Percentiles rank a stretch among this genome's conserved stretches.
Evolutionary conservation across 2,329 filamentous ascomycete genomes (phyloP).

Genomic region (Rhynchosporium agropyri): DNA sequence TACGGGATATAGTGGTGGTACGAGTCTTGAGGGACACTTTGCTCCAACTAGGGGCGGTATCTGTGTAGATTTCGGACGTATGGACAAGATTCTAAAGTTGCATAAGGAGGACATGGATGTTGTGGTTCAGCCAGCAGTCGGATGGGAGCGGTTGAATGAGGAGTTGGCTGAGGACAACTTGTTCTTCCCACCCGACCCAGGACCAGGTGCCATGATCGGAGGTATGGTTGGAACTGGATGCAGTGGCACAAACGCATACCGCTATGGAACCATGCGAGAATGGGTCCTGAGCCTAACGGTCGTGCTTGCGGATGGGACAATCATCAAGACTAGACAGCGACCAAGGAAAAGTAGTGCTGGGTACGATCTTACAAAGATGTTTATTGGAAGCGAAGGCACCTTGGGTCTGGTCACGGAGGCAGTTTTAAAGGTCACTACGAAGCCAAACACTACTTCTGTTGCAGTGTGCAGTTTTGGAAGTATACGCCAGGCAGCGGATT

Average conservation of each 20-base stretch:
- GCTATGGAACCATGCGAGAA: constrained; percentile 93
- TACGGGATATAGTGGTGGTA: constrained; percentile 84
- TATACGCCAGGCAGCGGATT: constrained; percentile 51
- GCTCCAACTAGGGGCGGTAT: constrained; percentile 81
- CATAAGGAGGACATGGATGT: constrained; percentile 79
- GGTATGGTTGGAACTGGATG: constrained; percentile 79
- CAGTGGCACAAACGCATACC: constrained; percentile 84
- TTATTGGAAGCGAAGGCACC: constrained; percentile 90
- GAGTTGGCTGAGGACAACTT: constrained; percentile 71
- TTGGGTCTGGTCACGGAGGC: constrained; percentile 91
- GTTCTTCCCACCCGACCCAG: constrained; percentile 91
- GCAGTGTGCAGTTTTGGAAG: constrained; percentile 69
- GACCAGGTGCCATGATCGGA: constrained; percentile 89
- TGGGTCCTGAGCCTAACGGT: constrained; percentile 89
- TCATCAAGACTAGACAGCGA: constrained; percentile 86
- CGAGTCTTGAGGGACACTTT: constrained; percentile 87
- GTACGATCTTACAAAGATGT: constrained; percentile 87
- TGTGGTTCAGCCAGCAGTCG: constrained; percentile 77
- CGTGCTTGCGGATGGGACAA: constrained; percentile 84
- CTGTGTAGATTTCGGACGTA: constrained; percentile 81
- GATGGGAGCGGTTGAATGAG: constrained; percentile 86
- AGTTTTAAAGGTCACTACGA: constrained; percentile 81
- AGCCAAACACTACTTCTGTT: constrained; percentile 77
- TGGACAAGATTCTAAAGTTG: constrained; percentile 78
- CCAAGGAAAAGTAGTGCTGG: constrained; percentile 89